Base-by-base conservation (phyloP, 2,329 filamentous ascomycete species). In the Cercospora citrullina region DNA sequence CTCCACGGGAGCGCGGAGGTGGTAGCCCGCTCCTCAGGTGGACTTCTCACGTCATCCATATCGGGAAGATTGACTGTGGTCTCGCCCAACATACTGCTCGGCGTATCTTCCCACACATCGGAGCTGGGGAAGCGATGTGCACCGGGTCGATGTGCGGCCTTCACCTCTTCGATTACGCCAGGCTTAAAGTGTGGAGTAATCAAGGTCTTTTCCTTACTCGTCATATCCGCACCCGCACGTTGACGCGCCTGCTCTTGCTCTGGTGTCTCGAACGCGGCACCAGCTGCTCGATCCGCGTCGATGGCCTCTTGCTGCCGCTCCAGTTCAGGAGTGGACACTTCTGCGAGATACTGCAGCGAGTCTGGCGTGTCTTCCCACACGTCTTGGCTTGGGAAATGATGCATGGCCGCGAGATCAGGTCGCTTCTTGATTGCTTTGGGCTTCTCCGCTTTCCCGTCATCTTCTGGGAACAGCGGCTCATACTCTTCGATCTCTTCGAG, bases 331-430 rank as follows among this genome's bases (percentile, higher is more conserved):
- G 92, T 95, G 2, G 90, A 92, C 7, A 98, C 94, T 68, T 92
- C 93, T 3, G 94, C 89, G 36, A 86, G 82, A 60, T 87, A 88
- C 75, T 95, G 89, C 63, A 92, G 84, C 80, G 93, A 97, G 76
- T 89, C 91, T 4, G 96, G 95, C 0, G 93, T 90, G 78, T 99
- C 96, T 81, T 99, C 95, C 95, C 95, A 99, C 48, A 98, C 88
- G 78, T 99, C 95, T 63, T 94, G 91, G 79, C 94, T 97, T 1
- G 95, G 95, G 80, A 99, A 99, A 69, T 90, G 90, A 71, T 84
- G 82, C 51, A 71, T 71, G 61, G 81, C 78, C 62, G 81, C 81
- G 67, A 84, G 77, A 63, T 81, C 82, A 30, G 83, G 82, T 53
- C 83, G 80, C 78, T 87, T 88, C 72, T 88, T 82, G 71, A 85